Evolutionary conservation across 306 rosid genomes (phyloP), one percentile per base, ranked within the genome.

Genomic region (Fragaria vesca): DNA sequence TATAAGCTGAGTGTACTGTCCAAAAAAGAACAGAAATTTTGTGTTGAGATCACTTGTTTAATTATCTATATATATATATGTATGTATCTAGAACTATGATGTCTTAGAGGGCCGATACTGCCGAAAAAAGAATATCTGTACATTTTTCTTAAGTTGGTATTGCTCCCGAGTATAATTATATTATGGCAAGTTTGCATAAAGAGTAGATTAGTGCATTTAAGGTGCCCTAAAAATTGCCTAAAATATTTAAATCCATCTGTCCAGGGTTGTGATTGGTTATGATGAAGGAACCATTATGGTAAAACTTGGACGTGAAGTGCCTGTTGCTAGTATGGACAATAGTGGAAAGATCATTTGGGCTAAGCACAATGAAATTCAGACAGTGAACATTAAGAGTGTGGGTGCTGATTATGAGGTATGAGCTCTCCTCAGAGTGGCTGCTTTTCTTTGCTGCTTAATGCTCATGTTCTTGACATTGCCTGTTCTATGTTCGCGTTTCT

Each of bases 281-380:
- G 99, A 96, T 85, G 99, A 96, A 83, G 99, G 99, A 82, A 93
- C 98, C 76, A 93, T 96, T 67, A 96, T 96, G 99, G 94, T 96
- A 72, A 96, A 96, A 89, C 97, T 96, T 86, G 99, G 99, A 79
- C 89, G 99, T 75, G 99, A 96, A 86, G 99, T 82, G 76, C 99
- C 99, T 47, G 92, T 96, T 74, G 99, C 97, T 72, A 96, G 99
- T 84, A 96, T 96, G 99, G 99, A 96, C 86, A 93, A 88, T 82
- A 85, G 98, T 67, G 99, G 99, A 81, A 96, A 96, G 86, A 91
- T 96, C 46, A 91, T 96, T 48, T 96, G 97, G 99, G 93, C 99
- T 66, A 96, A 93, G 91, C 99, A 96, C 71, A 95, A 95, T 66
- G 98, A 95, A 88, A 95, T 95, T 76, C 98, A 95, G 81, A 95